phyloP scores from a whole-genome alignment of 495 filamentous ascomycete genomes.

The Xylaria palmicola region DNA sequence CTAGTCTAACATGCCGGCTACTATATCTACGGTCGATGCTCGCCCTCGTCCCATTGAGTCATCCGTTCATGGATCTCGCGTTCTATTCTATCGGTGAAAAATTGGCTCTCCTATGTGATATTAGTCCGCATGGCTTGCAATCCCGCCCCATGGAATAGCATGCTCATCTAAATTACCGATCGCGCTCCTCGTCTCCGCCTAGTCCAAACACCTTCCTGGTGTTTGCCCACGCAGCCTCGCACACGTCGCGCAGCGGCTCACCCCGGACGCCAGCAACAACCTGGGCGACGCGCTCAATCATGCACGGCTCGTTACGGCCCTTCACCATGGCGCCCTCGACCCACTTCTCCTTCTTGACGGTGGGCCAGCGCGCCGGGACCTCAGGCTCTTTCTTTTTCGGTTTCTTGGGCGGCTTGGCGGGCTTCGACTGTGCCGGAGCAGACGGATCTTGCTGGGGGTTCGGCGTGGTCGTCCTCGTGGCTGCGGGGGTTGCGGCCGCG shows the following conservation, averaged over 20 bases:
- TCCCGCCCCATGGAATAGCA: neutral
- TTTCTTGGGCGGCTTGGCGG: conserved; percentile 36
- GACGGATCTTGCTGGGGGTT: conserved; percentile 21
- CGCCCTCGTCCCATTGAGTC: no score
- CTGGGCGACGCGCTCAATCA: conserved; percentile 79
- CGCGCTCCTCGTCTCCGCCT: conserved; percentile 36
- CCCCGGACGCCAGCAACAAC: conserved; percentile 85
- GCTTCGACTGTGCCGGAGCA: conserved; percentile 20
- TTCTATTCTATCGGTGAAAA: neutral
- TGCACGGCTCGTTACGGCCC: conserved; percentile 86
- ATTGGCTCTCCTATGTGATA: neutral
- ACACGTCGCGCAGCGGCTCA: conserved; percentile 73
- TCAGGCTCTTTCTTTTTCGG: conserved; percentile 46
- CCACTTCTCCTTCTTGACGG: conserved; percentile 93
- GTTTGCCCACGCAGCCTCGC: conserved; percentile 84
- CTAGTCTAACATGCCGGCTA: no score
- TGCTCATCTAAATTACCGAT: neutral
- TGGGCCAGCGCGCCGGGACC: conserved; percentile 47
- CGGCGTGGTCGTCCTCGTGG: conserved; percentile 10
- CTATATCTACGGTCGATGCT: no score
- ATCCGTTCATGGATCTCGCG: neutral
- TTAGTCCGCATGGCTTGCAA: neutral
- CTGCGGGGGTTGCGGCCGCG: conserved; percentile 17
- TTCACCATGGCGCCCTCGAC: conserved; percentile 79
- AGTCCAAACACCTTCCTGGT: conserved; percentile 78